Evolutionary conservation across 1,284 basidiomycete genomes (phyloP), one percentile per base, ranked within the genome.

Genomic region (Heterobasidion annosum): DNA sequence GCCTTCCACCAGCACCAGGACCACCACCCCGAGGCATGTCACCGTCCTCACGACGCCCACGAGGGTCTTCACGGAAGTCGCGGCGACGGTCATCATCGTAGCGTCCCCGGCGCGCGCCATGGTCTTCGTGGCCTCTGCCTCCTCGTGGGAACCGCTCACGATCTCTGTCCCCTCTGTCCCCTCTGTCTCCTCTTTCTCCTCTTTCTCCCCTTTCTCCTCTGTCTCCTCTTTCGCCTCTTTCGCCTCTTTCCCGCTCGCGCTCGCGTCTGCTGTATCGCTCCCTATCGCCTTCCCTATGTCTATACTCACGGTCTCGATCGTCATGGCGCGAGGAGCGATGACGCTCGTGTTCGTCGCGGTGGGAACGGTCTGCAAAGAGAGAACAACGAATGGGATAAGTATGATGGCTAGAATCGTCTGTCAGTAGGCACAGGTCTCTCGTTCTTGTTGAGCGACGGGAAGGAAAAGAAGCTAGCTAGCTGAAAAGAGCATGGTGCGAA

Each of bases 401-500:
- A 68, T 61, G 53, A 56, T 57, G 51, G 25, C 56, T 59, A 55
- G 50, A 34, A 58, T 60, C 59, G 42, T 61, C 61, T 55, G 65
- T 68, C 54, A 68, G 67, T 65, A 63, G 59, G 55, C 56, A 47
- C 54, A 46, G 42, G 54, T 51, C 50, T 46, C 53, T 54, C 54
- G 50, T 54, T 52, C 34, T 50, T 43, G 40, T 53, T 40, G 35
- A 56, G 52, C 43, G 40, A 52, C 54, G 54, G 55, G 56, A 49
- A 48, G 51, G 51, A 52, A 46, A 50, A 48, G 71, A 60, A 67
- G 67, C 62, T 64, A 65, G 77, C 75, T 77, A 75, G 80, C 81
- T 80, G 76, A 69, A 74, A 68, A 72, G 68, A 57, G 65, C 74
- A 79, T 72, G 76, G 77, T 80, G 80, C 79, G 74, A 70, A 67